These are phyloP conservation scores for Thalassia testudinum DNA, from an alignment of 116 monocot species.

Conservation along the genomic window DNA sequence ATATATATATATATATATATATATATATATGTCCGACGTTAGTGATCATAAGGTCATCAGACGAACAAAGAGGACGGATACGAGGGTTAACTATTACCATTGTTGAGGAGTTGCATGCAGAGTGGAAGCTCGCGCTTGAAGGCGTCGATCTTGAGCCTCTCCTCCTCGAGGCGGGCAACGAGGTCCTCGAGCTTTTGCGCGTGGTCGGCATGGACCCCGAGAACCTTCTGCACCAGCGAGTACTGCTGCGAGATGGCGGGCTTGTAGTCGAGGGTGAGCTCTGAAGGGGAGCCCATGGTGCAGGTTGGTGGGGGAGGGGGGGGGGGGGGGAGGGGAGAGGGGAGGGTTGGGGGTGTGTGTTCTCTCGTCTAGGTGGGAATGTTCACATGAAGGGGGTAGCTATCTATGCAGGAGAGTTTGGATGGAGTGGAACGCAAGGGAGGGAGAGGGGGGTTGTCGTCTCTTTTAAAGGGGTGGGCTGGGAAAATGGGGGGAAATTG, in stretches of 20 bases:
- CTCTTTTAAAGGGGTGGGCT: constrained; percentile 26
- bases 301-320: not conserved
- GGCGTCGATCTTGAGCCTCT: constrained; percentile 70
- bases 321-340: not conserved
- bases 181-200: constrained; percentile 49
- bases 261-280: constrained; percentile 71
- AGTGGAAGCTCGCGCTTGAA: constrained; percentile 90
- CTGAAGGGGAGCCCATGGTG: constrained; percentile 45
- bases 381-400: constrained; percentile 2
- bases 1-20: no score
- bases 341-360: not conserved
- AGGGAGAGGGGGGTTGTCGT: constrained; percentile 11
- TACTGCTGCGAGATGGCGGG: constrained; percentile 13
- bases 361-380: not conserved
- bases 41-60: not conserved
- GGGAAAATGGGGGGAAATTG: no score
- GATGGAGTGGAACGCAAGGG: constrained; percentile 4
- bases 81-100: constrained; percentile 23
- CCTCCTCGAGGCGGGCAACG: constrained; percentile 64
- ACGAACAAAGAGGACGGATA: no score
- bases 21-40: not conserved
- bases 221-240: not conserved
- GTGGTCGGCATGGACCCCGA: not conserved
- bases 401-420: no score
- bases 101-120: constrained; percentile 82